These are phyloP conservation scores for Penicillium thymicola DNA, from an alignment of 2,329 filamentous ascomycete species.

Conservation along the genomic window DNA sequence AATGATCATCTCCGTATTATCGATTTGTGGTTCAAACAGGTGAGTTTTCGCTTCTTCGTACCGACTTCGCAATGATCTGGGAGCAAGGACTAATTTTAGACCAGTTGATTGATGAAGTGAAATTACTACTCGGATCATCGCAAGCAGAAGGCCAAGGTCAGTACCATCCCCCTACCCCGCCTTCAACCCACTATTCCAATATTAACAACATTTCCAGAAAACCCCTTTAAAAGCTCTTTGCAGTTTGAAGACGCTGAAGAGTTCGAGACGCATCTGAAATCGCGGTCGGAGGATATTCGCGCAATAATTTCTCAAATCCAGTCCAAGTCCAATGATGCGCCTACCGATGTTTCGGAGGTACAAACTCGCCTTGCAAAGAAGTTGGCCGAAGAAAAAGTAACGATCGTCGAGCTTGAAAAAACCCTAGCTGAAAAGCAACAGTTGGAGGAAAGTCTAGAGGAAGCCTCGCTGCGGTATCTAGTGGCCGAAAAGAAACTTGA, in stretches of 20 bases:
- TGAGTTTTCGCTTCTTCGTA: conserved; percentile 44
- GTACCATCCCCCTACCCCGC: conserved; percentile 3
- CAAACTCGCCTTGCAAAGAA: conserved; percentile 72
- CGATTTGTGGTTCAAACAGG: conserved; percentile 93
- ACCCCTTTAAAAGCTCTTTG: conserved; percentile 51
- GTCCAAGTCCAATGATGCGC: conserved; percentile 40
- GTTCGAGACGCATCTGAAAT: conserved; percentile 77
- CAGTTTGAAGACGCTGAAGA: conserved; percentile 54
- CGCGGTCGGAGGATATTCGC: conserved; percentile 73
- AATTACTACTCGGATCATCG: conserved; percentile 37
- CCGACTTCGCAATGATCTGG: neutral
- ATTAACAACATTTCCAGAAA: conserved; percentile 16
- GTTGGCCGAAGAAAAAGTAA: conserved; percentile 77
- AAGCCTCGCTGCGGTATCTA: conserved; percentile 85
- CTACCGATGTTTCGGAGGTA: conserved; percentile 68
- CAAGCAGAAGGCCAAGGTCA: conserved; percentile 31
- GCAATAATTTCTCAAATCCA: conserved; percentile 70
- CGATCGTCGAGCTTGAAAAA: conserved; percentile 71
- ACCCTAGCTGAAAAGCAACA: conserved; percentile 76
- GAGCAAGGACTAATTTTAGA: conserved; percentile 14
- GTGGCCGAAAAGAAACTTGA: conserved; percentile 95
- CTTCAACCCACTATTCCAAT: neutral
- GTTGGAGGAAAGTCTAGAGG: conserved; percentile 80
- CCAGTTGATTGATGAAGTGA: conserved; percentile 48
- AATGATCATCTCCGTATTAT: conserved; percentile 89